Percentiles rank a stretch among this genome's conserved stretches.
phyloP scores from a whole-genome alignment of 2,329 filamentous ascomycete genomes.

The Alternaria triticimaculans region DNA sequence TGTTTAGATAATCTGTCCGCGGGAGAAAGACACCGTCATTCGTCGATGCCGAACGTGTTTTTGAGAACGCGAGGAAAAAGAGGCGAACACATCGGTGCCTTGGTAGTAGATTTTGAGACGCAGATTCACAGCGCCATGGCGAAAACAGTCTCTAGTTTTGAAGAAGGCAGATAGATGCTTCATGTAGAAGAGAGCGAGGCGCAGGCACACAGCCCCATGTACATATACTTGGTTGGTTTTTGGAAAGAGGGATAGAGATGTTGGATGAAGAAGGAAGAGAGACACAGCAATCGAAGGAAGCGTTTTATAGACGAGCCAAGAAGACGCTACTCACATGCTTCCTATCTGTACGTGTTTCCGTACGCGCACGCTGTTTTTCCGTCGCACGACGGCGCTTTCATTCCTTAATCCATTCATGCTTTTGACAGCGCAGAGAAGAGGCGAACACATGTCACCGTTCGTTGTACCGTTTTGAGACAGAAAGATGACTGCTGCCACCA shows the following conservation, averaged over 20 bases:
- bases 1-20: fast-evolving
- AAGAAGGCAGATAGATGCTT: no score
- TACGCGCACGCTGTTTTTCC: background rate
- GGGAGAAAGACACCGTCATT: background rate
- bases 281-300: fast-evolving
- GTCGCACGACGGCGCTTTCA: background rate
- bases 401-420: no score
- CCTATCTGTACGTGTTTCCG: background rate
- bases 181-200: no score
- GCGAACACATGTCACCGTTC: no score
- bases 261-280: background rate
- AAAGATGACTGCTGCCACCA: background rate
- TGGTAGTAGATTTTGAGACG: background rate
- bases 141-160: no score
- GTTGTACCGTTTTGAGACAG: background rate
- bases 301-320: background rate
- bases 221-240: no score
- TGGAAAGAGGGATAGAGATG: background rate
- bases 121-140: background rate
- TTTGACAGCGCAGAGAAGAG: no score
- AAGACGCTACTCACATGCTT: background rate
- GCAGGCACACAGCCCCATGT: no score
- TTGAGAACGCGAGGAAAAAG: background rate
- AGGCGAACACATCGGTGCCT: background rate
- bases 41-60: background rate